Base-by-base conservation (phyloP, 768 basidiomycete species). In the Boletus sensibilis region DNA sequence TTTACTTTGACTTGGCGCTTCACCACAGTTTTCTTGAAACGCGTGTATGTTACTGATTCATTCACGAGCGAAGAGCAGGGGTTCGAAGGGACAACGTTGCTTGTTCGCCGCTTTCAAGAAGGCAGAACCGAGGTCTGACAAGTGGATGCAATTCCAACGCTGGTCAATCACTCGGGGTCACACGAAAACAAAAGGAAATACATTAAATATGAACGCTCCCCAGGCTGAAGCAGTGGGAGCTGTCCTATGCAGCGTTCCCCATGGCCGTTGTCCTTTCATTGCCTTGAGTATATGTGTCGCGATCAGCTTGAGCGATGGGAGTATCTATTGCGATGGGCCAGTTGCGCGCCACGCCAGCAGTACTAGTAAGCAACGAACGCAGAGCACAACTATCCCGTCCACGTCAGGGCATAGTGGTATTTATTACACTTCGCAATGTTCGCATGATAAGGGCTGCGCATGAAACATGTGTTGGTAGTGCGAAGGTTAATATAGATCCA, bases 61-160 rank as follows among this genome's bases (percentile, higher is more conserved):
- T 40, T 58, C 16, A 42, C 51, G 25, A 39, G 40, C 25, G 21
- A 47, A 18, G 62, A 46, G 35, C 49, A 1, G 50, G 53, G 4
- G 40, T 41, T 16, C 10, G 21, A 45, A 11, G 5, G n/a, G 18
- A 23, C 10, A 21, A 2, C 29, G 11, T 59, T 18, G 14, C 44
- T 64, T 33, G 48, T 14, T 18, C 21, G 6, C n/a, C 25, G 52
- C 50, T 12, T 16, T 55, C 27, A 52, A 50, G 27, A 21, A 31
- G 27, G 27, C 21, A 9, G 47, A 29, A 14, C 31, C 21, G 5
- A 38, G 18, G 23, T 47, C 27, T 34, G 52, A 35, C 12, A 40
- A 37, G 27, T 50, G 43, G 48, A 34, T 34, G 16, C 21, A 50
- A 27, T 59, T 33, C 44, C 13, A 11, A 44, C 45, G 13, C 20